Base-by-base conservation (phyloP, 1,284 basidiomycete genomes). In the Pseudozyma tsukubaensis region DNA sequence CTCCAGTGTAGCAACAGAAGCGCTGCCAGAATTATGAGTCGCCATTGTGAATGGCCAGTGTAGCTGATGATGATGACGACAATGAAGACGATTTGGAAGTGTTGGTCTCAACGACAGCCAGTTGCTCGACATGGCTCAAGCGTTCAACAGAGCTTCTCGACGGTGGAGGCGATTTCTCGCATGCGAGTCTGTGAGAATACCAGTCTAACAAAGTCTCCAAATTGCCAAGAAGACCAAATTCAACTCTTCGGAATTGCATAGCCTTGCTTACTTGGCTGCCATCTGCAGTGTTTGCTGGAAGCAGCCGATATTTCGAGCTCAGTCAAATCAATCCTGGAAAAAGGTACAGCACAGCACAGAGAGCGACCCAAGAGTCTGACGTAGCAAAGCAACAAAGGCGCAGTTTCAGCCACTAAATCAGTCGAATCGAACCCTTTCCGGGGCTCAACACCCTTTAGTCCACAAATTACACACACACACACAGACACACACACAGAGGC, bases 1-100 rank as follows among this genome's bases (percentile, higher is more conserved):
- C 16, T 72, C 56, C 24, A 66, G 52, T 8, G 51, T 48, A n/a
- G 62, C 45, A 16, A 47, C 10, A 12, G 54, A 8, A 3, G 19
- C 1, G 1, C 9, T 39, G 16, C 11, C 42, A 10, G 45, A 16
- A 16, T 56, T 37, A 14, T 10, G 29, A 8, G 40, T n/a, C 19
- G 59, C 57, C 60, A 70, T 70, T 13, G 4, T 59, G 16, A 45
- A 1, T 11, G 34, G n/a, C 10, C 16, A 34, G 6, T 44, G 37
- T 10, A 10, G 40, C 12, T 43, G 29, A 14, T 13, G 37, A 24
- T 37, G 50, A 36, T 43, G 40, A 11, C 7, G 40, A 51, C 13
- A 40, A 53, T 42, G 13, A 19, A 32, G 51, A 12, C 44, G 51
- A 18, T 53, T 16, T 42, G 39, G 36, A 7, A 47, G 18, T 43